A percentile compares a stretch with the other conserved stretches of the same genome.
Conservation (phyloP, 1,284 basidiomycete species). For the Microbotryum saponariae region DNA sequence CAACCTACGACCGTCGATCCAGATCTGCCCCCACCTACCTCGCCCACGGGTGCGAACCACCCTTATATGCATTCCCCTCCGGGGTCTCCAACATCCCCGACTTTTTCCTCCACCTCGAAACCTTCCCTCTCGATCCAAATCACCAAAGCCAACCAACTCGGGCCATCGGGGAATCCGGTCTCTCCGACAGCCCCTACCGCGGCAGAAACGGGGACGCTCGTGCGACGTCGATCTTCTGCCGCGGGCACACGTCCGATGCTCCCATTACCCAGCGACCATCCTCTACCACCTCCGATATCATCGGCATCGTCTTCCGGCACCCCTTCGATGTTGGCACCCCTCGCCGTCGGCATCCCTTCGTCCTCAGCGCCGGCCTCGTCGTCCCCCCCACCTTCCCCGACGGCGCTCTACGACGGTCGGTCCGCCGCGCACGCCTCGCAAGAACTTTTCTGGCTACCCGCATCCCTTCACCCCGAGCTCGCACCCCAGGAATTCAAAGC, state of each 20-base stretch:
- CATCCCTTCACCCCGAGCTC: constrained; percentile 90
- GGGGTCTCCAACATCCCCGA: constrained; percentile 4
- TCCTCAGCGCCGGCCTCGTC: not conserved
- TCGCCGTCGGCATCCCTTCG: not conserved
- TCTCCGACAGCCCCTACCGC: constrained; percentile 28
- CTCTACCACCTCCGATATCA: constrained; percentile 8
- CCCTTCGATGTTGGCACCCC: constrained; percentile 1
- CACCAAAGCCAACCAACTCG: not conserved
- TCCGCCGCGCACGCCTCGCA: constrained; percentile 3
- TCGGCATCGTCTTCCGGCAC: not conserved
- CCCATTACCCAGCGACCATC: constrained; percentile 24
- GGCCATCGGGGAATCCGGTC: constrained; percentile 10
- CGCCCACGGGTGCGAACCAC: constrained; percentile 1
- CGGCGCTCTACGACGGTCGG: not conserved
- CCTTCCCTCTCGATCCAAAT: constrained; percentile 20
- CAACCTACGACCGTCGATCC: constrained; percentile 31
- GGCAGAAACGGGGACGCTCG: constrained; percentile 30
- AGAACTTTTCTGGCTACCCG: constrained; percentile 94
- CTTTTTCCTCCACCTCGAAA: not conserved
- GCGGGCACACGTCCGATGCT: not conserved
- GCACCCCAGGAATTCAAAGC: constrained; percentile 91
- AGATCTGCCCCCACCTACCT: constrained; percentile 21
- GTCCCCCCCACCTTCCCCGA: not conserved
- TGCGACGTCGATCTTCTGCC: constrained; percentile 15
- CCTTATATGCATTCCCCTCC: not conserved